phyloP scores from a whole-genome alignment of 495 filamentous ascomycete species.

The Podospora sp. region DNA sequence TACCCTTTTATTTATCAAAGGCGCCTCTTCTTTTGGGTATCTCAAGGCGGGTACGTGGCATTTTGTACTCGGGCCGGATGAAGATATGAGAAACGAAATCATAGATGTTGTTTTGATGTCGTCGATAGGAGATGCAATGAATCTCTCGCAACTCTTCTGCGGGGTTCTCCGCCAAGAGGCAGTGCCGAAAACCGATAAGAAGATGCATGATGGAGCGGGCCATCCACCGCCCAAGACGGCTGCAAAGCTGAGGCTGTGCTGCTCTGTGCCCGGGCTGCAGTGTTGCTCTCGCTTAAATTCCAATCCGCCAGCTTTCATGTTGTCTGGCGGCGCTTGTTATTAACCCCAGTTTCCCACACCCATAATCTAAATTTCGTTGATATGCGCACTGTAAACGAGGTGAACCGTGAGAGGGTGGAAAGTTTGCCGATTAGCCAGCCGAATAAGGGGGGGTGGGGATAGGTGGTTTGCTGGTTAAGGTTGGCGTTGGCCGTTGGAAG shows the following conservation, averaged over 20 bases:
- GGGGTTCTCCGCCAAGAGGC: neutral
- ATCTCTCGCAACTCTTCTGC: no score
- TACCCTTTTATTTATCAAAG: neutral
- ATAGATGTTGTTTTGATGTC: neutral
- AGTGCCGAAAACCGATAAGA: constrained; percentile 1
- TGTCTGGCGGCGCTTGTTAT: neutral
- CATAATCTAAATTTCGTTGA: neutral
- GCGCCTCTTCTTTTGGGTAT: neutral
- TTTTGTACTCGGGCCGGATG: neutral
- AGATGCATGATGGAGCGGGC: neutral
- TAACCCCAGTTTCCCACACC: neutral
- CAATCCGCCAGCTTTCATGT: neutral
- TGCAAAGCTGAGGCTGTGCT: neutral
- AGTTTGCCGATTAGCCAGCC: neutral
- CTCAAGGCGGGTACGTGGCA: neutral
- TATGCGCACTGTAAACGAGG: neutral
- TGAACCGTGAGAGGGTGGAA: no score
- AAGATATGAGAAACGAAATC: neutral
- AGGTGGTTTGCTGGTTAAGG: neutral
- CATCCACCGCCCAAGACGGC: neutral
- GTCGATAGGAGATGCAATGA: neutral
- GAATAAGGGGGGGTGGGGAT: neutral
- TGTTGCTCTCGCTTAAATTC: constrained; percentile 8
- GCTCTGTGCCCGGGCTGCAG: neutral
- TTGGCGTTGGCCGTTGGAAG: neutral